Conservation (phyloP, 331 rosid genomes). For the Rosa hybrid region DNA sequence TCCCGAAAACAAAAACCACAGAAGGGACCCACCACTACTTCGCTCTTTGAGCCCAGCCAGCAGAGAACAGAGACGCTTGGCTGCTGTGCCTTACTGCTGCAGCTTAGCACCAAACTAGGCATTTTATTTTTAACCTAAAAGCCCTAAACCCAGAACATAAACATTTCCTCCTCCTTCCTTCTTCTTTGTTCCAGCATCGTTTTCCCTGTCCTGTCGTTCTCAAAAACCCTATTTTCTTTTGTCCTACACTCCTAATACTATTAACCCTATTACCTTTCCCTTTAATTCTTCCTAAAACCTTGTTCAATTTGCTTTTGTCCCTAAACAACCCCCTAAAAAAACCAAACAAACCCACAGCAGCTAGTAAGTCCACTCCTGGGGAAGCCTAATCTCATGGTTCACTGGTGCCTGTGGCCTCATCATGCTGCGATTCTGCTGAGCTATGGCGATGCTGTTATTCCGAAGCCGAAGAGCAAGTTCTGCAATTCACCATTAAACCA, state of each 20-base stretch:
- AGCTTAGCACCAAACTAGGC: conserved; percentile 17
- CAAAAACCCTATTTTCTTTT: conserved; percentile 17
- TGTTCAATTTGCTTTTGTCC: background rate
- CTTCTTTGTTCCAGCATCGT: background rate
- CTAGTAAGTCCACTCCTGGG: conserved; percentile 92
- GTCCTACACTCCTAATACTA: conserved; percentile 10
- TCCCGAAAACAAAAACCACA: conserved; percentile 20
- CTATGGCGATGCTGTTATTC: conserved; percentile 11
- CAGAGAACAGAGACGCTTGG: conserved; percentile 1
- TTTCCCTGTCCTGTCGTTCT: background rate
- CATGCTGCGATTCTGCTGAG: conserved; percentile 41
- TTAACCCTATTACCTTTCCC: conserved; percentile 28
- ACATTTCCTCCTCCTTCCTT: conserved; percentile 5
- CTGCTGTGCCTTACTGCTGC: background rate
- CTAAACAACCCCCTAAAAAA: conserved; percentile 10
- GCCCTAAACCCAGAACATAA: conserved; percentile 13
- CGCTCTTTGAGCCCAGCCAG: conserved; percentile 7
- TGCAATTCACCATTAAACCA: background rate
- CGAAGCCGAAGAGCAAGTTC: conserved; percentile 37
- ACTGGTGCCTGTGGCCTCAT: conserved; percentile 39
- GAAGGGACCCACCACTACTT: conserved; percentile 14
- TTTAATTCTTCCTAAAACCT: conserved; percentile 20
- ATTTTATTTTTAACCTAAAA: conserved; percentile 38
- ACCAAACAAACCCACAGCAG: background rate
- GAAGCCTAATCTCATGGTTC: conserved; percentile 65